These are phyloP conservation scores for cucumber (Cucumis sativus) DNA, from an alignment of 306 rosid genomes.

Conservation along the genomic window DNA sequence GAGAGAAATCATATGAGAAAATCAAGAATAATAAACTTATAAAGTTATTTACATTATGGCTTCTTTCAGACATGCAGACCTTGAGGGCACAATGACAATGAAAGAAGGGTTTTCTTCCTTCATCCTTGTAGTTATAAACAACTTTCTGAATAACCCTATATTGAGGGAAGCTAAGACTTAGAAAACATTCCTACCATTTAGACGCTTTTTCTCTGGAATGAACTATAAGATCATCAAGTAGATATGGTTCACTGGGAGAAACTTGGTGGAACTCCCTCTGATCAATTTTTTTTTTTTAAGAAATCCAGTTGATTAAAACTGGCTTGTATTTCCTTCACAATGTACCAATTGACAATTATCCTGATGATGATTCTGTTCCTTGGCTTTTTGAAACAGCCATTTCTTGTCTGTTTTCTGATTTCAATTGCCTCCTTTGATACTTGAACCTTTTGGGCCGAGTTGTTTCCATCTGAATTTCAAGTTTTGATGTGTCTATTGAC, in stretches of 20 bases:
- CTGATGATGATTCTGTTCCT: neutral
- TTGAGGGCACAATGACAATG: neutral
- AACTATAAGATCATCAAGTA: neutral
- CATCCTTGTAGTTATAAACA: neutral
- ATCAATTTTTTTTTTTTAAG: neutral
- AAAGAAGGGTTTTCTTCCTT: conserved; percentile 3
- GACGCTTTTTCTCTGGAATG: neutral
- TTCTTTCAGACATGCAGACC: neutral
- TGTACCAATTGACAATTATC: neutral
- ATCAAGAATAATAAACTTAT: neutral
- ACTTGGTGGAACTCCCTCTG: neutral
- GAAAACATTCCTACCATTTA: neutral
- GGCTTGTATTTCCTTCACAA: neutral
- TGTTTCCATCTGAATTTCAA: conserved; percentile 44
- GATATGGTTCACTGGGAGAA: neutral
- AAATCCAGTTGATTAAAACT: neutral
- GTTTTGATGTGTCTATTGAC: conserved; percentile 49
- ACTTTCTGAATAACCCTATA: neutral
- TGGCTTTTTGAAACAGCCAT: conserved; percentile 5
- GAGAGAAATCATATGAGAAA: neutral
- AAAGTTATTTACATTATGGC: conserved; percentile 1
- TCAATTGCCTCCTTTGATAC: conserved; percentile 36
- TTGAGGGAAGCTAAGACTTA: neutral
- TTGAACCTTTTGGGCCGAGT: conserved; percentile 23
- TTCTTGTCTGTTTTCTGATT: conserved; percentile 17